Evolutionary conservation across 345 rosid species (phyloP), one percentile per base, ranked within the genome.

Genomic region (Boechera stricta): DNA sequence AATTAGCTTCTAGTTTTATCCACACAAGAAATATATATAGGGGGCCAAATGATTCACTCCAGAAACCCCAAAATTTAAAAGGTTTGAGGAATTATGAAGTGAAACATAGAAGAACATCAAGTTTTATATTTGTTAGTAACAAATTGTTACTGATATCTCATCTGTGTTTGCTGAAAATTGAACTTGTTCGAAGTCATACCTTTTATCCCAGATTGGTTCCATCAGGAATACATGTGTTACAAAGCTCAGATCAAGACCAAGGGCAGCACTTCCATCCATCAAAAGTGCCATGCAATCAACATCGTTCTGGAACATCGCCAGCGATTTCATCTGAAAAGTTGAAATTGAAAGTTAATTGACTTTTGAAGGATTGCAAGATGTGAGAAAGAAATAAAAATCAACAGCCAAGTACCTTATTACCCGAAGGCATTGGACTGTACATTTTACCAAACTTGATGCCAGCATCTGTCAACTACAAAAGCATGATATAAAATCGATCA

Each of bases 191-290:
- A 63, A 36, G 31, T 44, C 47, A 44, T 82, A 92, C 98, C 98
- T 95, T 85, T 90, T 87, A 75, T 95, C 99, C 99, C 99, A 95
- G 58, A 95, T 95, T 51, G 97, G 98, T 82, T 95, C 97, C 98
- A 95, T 92, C 71, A 91, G 71, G 79, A 91, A 92, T 4, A 95
- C 97, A 74, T 82, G 85, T 48, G 89, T 86, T 38, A 91, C 99
- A 75, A 95, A 92, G 87, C 99, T 95, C 84, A 95, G 83, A 82
- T 95, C 99, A 73, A 92, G 98, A 84, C 97, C 98, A 76, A 95
- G 72, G 21, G 98, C 98, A 72, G 94, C 91, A 85, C 91, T 95
- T 80, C 97, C 99, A 64, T 95, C 99, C 99, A 95, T 92, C 81
- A 92, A 64, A 73, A 92, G 96, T 72, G 90, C 98, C 88, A 87